Evolutionary conservation across 805 yeast genomes (phyloP).

Genomic region (Candida ascalaphidarum): DNA sequence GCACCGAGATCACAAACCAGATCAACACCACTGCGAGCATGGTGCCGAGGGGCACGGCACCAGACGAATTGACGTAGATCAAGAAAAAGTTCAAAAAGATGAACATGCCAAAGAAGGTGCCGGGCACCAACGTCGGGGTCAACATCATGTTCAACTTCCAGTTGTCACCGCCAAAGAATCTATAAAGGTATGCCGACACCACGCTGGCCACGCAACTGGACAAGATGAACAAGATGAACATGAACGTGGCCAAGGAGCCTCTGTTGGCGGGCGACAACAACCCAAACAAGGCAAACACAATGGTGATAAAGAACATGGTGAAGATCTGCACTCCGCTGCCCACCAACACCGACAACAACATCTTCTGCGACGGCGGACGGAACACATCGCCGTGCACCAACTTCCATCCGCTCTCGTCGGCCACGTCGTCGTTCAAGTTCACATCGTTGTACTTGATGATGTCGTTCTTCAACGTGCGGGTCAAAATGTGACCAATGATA

Average conservation of each 20-base stretch:
- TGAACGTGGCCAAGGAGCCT: slow-evolving; percentile 85
- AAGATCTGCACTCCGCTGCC: slow-evolving; percentile 87
- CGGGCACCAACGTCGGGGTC: slow-evolving; percentile 86
- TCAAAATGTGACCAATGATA: slow-evolving; percentile 69
- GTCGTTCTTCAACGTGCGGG: slow-evolving; percentile 76
- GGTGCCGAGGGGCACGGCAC: slow-evolving; percentile 91
- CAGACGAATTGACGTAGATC: slow-evolving; percentile 72
- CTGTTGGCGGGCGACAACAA: slow-evolving; percentile 89
- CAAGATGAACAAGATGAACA: slow-evolving; percentile 75
- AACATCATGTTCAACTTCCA: slow-evolving; percentile 83
- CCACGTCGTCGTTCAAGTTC: slow-evolving; percentile 76
- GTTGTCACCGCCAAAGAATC: slow-evolving; percentile 83
- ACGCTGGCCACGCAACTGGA: slow-evolving; percentile 81
- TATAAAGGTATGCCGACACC: slow-evolving; percentile 78
- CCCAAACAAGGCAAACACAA: slow-evolving; percentile 80
- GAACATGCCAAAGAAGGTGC: slow-evolving; percentile 54
- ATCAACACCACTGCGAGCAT: slow-evolving; percentile 70
- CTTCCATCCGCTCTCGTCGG: slow-evolving; percentile 97
- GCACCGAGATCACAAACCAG: slow-evolving; percentile 83
- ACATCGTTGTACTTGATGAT: slow-evolving; percentile 84
- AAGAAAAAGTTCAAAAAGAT: slow-evolving; percentile 74
- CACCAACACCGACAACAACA: slow-evolving; percentile 68
- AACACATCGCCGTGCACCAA: slow-evolving; percentile 92
- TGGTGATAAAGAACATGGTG: slow-evolving; percentile 64
- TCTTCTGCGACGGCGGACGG: slow-evolving; percentile 65